Evolutionary conservation across 2,329 filamentous ascomycete species (phyloP).

Genomic region (Cercospora zeae-maydis): DNA sequence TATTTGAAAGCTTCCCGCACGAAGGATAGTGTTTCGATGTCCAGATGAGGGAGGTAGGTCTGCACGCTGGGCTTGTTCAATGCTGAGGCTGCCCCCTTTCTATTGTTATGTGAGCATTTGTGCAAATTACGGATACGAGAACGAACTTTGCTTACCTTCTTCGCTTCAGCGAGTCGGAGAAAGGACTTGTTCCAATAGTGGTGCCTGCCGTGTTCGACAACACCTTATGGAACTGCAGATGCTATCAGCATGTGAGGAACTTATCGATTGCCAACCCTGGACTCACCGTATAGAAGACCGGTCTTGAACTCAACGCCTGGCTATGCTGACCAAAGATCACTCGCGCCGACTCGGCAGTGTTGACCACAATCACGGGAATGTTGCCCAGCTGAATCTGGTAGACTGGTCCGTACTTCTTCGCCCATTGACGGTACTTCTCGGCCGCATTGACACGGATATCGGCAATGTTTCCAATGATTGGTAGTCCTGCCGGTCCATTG

Average conservation of each 20-base stretch:
- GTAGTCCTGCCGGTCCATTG: conserved; percentile 39
- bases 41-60: conserved; percentile 60
- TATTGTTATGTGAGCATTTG: conserved; percentile 16
- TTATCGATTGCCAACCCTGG: background rate
- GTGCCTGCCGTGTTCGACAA: conserved; percentile 63
- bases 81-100: conserved; percentile 63
- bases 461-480: conserved; percentile 43
- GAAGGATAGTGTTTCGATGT: conserved; percentile 61
- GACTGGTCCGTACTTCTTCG: conserved; percentile 41
- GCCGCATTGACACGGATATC: conserved; percentile 44
- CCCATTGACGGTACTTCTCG: conserved; percentile 45
- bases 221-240: conserved; percentile 45
- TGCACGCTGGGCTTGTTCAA: conserved; percentile 63
- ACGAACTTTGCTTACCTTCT: conserved; percentile 31
- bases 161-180: conserved; percentile 61
- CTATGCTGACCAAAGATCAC: conserved; percentile 44
- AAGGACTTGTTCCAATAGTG: conserved; percentile 65
- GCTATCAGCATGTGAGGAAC: background rate
- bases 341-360: conserved; percentile 41
- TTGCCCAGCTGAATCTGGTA: conserved; percentile 49
- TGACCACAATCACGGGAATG: conserved; percentile 45
- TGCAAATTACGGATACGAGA: background rate
- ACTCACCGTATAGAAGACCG: conserved; percentile 42
- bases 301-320: conserved; percentile 42
- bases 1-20: conserved; percentile 58